These are phyloP conservation scores for Dictyostelium brefeldianum DNA, from an alignment of 78 protist genomes.

Conservation along the genomic window DNA sequence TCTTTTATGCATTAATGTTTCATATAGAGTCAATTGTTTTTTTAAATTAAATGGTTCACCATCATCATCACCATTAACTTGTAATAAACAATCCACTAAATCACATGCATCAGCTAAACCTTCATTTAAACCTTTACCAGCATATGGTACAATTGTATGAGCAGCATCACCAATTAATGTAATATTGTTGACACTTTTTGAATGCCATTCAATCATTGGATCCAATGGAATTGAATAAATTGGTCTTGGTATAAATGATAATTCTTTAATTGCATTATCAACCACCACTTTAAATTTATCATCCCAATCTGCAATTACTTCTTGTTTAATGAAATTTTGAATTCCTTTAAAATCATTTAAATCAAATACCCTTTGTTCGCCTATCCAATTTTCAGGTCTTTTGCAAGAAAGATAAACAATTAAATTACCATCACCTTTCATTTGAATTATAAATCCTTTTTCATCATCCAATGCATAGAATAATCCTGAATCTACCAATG, in stretches of 20 bases:
- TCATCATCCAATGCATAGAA: constrained; percentile 20
- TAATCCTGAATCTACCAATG: constrained; percentile 2
- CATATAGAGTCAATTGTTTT: not conserved
- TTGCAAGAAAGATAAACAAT: not conserved
- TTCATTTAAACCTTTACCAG: constrained; percentile 61
- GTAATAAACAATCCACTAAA: constrained; percentile 4
- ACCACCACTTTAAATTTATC: not conserved
- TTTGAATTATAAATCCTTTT: not conserved
- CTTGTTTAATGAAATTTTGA: not conserved
- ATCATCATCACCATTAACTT: not conserved
- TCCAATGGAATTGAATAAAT: not conserved
- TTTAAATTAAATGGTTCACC: not conserved
- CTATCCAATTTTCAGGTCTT: constrained; percentile 6
- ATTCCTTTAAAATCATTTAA: not conserved
- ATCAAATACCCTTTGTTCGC: not conserved
- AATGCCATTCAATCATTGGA: constrained; percentile 14
- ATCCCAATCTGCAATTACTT: constrained; percentile 15
- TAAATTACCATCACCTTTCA: constrained; percentile 29
- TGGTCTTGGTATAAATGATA: constrained; percentile 19
- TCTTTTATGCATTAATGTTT: constrained; percentile 7
- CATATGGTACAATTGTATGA: constrained; percentile 66
- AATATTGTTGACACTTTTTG: not conserved
- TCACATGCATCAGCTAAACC: constrained; percentile 50
- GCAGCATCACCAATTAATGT: constrained; percentile 66
- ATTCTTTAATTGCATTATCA: not conserved